phyloP scores from a whole-genome alignment of 148 eudicot species.

The Camellia japonica region DNA sequence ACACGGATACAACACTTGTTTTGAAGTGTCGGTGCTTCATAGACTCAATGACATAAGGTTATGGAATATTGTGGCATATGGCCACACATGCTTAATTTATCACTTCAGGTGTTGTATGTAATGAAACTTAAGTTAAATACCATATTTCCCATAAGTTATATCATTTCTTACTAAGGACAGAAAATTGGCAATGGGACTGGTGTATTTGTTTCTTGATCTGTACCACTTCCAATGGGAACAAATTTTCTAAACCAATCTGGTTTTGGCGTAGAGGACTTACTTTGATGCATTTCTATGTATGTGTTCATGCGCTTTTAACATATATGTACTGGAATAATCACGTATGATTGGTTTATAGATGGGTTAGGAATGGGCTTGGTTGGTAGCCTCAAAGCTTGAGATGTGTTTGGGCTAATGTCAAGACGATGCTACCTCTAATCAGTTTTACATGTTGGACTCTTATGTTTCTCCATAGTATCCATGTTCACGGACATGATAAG shows the following conservation, averaged over 20 bases:
- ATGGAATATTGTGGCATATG: not conserved
- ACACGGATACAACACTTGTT: too few species aligned
- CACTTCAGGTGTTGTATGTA: too few species aligned
- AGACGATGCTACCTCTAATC: not conserved
- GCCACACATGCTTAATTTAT: not conserved
- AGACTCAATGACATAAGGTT: not conserved
- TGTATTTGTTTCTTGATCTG: not conserved
- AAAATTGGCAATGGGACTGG: not conserved
- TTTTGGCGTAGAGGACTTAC: not conserved
- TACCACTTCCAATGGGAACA: not conserved
- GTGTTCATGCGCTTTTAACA: not conserved
- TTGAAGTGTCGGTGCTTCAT: too few species aligned
- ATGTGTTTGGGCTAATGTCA: too few species aligned
- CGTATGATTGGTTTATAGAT: not conserved
- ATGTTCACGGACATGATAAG: too few species aligned
- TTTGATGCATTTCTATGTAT: not conserved
- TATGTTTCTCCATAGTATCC: too few species aligned
- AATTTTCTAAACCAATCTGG: too few species aligned
- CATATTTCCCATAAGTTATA: too few species aligned
- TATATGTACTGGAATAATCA: not conserved
- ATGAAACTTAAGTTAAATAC: too few species aligned
- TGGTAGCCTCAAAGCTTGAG: not conserved
- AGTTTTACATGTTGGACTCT: too few species aligned
- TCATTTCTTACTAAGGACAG: not conserved
- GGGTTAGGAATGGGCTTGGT: not conserved